Evolutionary conservation across 139 green algal species (phyloP).

Genomic region (Haematococcus sp.): DNA sequence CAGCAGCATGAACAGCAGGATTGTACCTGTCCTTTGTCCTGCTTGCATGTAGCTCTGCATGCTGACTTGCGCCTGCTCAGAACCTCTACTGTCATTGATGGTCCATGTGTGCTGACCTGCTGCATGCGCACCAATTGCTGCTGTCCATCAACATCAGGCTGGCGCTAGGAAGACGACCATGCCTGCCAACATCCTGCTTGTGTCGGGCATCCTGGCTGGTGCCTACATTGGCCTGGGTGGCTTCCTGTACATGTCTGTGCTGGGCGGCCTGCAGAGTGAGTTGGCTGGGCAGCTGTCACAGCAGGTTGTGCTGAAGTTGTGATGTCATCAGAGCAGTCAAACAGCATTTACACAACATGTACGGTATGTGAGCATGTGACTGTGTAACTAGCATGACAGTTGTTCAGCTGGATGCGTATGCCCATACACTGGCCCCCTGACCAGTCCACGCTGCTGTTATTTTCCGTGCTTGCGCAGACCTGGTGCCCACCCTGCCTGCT

Average conservation of each 20-base stretch:
- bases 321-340: background rate
- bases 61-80: no score
- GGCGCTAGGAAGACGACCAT: slow-evolving; percentile 26
- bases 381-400: background rate
- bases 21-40: no score
- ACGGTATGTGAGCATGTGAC: background rate
- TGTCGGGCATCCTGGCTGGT: slow-evolving; percentile 48
- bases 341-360: background rate
- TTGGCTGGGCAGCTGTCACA: background rate
- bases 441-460: no score
- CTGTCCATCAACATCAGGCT: no score
- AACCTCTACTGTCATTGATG: no score
- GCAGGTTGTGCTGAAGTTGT: background rate
- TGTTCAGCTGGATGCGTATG: background rate
- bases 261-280: slow-evolving; percentile 19
- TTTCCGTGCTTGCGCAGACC: slow-evolving; percentile 29
- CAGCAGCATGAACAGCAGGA: no score
- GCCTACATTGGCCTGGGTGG: slow-evolving; percentile 55
- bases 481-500: slow-evolving; percentile 57
- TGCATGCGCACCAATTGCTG: no score
- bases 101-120: no score
- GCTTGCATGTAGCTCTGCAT: no score
- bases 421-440: no score
- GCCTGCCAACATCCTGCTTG: slow-evolving; percentile 27
- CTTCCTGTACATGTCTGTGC: slow-evolving; percentile 39